These are phyloP conservation scores for Magnolia sinica DNA, from an alignment of 164 flowering plant genomes.

Conservation along the genomic window DNA sequence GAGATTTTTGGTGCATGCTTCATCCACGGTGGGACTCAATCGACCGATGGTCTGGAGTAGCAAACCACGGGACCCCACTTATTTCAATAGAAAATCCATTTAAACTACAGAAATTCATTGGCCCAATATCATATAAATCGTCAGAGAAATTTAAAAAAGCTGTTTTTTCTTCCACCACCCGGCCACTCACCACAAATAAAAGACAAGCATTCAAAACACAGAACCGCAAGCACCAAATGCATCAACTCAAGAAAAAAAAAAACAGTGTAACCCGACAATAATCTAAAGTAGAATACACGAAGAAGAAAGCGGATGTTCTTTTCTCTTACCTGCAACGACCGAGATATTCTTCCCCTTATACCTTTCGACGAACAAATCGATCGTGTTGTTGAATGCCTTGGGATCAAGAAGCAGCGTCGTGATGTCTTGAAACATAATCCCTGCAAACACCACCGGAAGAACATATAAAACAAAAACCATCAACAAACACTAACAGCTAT, in stretches of 20 bases:
- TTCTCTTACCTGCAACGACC: constrained; percentile 74
- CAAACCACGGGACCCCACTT: not conserved
- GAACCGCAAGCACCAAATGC: not conserved
- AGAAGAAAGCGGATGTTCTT: not conserved
- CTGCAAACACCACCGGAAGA: constrained; percentile 26
- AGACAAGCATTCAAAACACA: not conserved
- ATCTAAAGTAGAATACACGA: not conserved
- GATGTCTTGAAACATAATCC: constrained; percentile 94
- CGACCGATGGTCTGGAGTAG: not conserved
- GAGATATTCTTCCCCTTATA: constrained; percentile 75
- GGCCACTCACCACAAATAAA: not conserved
- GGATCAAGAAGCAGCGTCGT: constrained; percentile 84
- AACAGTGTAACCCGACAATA: not conserved
- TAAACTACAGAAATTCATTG: not conserved
- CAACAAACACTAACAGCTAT: not conserved
- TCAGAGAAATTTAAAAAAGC: not conserved
- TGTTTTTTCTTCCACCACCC: not conserved
- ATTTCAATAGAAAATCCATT: not conserved
- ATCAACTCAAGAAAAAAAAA: not conserved
- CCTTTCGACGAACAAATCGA: constrained; percentile 86
- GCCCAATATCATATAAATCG: not conserved
- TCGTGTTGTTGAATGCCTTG: constrained; percentile 74
- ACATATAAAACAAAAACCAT: not conserved
- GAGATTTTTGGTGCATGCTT: not conserved
- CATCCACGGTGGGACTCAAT: too few species aligned